Base-by-base conservation (phyloP, 108 stramenopile species). In the Discostella pseudostelligera region DNA sequence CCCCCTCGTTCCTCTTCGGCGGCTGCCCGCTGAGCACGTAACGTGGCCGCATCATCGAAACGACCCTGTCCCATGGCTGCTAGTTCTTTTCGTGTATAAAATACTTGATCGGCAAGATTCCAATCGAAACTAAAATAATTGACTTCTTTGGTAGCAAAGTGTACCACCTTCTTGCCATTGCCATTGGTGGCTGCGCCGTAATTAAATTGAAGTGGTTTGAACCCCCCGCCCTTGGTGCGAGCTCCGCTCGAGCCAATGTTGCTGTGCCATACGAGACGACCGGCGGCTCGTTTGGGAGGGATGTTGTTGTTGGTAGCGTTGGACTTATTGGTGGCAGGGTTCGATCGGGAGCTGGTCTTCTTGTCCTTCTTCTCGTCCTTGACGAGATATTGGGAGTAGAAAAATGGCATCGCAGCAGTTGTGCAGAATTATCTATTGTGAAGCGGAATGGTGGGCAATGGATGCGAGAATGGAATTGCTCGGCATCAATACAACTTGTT, bases 131-230 rank as follows among this genome's bases (percentile, higher is more conserved):
- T 48, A 28, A 65, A 73, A 0, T 35, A 51, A 37, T 54, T 51
- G 0, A 73, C 72, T 26, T 73, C 72, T 26, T 60, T 55, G 19
- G 72, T 55, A 28, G 64, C 26, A 39, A 73, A 73, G 65, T 66
- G 72, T 9, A 73, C 63, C 8, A 40, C 59, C 72, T 73, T 73
- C 19, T 65, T 65, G 1, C 56, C 48, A 17, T 43, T 11, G 63
- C 7, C 1, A 0, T 35, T 54, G 36, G 49, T 72, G 43, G 22
- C 56, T 45, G 39, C 20, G 42, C 39, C 44, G 59, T 28, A 5
- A 32, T 32, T 3, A 32, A 32, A 32, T 50, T 40, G 37, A 28
- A 68, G 11, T 57, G 44, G 57, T 50, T 50, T 32, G 32, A 4
- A n/a, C 46, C 21, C 24, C 21, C 16, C 20, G 56, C 42, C 39